These are phyloP conservation scores for Vaccinium macrocarpon DNA, from an alignment of 148 eudicot genomes.

Conservation along the genomic window DNA sequence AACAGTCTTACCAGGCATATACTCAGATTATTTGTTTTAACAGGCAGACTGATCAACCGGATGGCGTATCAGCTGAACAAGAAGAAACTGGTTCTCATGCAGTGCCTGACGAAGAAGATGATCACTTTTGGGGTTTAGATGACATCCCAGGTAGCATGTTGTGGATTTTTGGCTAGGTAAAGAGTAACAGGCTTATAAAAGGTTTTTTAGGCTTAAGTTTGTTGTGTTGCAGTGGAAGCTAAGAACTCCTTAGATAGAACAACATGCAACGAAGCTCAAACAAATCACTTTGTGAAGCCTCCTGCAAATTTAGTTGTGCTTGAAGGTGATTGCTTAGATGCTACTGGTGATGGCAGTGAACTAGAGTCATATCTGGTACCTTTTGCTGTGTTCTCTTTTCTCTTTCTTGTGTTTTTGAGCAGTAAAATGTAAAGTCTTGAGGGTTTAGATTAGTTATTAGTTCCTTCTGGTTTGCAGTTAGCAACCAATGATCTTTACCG, in stretches of 20 bases:
- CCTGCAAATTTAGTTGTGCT: conserved; percentile 90
- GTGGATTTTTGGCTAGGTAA: conserved; percentile 7
- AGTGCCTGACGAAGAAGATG: conserved; percentile 49
- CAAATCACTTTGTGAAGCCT: conserved; percentile 56
- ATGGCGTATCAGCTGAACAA: conserved; percentile 42
- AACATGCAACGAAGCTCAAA: conserved; percentile 39
- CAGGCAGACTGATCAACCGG: conserved; percentile 58
- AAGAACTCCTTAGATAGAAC: conserved; percentile 56
- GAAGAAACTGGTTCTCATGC: conserved; percentile 48
- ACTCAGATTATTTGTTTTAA: neutral
- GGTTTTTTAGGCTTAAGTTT: conserved; percentile 17
- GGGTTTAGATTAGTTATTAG: neutral
- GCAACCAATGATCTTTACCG: conserved; percentile 65
- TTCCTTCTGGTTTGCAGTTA: conserved; percentile 49
- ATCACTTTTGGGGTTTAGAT: conserved; percentile 73
- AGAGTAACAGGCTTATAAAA: neutral
- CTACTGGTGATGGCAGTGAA: conserved; percentile 71
- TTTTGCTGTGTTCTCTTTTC: neutral
- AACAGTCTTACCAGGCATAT: neutral
- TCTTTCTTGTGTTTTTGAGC: neutral
- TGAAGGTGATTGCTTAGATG: conserved; percentile 94
- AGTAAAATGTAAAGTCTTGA: neutral
- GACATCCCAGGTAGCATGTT: conserved; percentile 65
- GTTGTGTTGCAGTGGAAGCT: conserved; percentile 55
- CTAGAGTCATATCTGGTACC: conserved; percentile 85